Evolutionary conservation across 805 yeast species (phyloP), one percentile per base, ranked within the genome.

Genomic region (Yarrowia sp.): DNA sequence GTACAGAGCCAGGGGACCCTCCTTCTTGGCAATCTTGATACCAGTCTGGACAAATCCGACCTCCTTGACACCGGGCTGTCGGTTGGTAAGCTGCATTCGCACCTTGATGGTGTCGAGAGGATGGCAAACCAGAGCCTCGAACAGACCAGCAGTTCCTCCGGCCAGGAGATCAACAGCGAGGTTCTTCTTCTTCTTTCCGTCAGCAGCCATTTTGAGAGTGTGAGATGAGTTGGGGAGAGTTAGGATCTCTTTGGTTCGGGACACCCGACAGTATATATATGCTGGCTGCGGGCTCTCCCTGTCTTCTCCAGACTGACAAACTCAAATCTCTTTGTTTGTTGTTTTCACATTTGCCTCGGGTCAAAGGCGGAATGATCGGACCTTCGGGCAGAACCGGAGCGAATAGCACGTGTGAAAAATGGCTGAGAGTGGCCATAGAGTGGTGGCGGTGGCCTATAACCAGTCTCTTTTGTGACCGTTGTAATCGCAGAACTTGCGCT

Each of bases 41-140:
- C 97, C 98, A 4, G 98, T 93, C 61, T 80, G 82, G 67, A 91
- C 72, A 72, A 93, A 91, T 0, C 98, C 98, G 3, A 96, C 95
- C 21, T 92, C 87, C 74, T 88, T 89, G 36, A 75, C 72, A 14
- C 77, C 76, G 48, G 22, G 38, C 43, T 65, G 38, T 21, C 62
- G 52, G 65, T 83, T 81, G 73, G 86, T 87, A 71, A 93, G 82
- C 77, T 93, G 98, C 98, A 93, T 93, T 74, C 98, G 85, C 67
- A 93, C 99, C 78, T 93, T 93, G 75, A 93, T 90, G 43, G 99
- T 93, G 75, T 93, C 99, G 71, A 93, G 83, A n/a, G 98, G 98
- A 77, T 93, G 99, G 76, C 99, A 93, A 76, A 93, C 86, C 68
- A 95, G 81, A n/a, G 98, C 99, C 81, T 93, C 99, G 74, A 92